These are phyloP conservation scores for Russula lepida DNA, from an alignment of 768 basidiomycete species.

Conservation along the genomic window DNA sequence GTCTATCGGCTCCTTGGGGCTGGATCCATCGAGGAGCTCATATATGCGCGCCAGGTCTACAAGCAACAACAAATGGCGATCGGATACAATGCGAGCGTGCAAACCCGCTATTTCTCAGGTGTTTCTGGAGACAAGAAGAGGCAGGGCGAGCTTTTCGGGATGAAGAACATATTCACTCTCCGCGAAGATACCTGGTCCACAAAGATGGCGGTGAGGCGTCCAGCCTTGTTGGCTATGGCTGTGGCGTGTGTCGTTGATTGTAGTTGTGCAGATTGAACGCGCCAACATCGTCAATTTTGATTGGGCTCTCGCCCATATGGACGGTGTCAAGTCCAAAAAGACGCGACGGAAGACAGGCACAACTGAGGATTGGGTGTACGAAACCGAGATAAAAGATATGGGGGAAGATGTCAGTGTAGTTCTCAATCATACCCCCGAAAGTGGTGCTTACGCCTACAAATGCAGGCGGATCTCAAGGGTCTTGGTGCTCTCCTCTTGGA, in stretches of 20 bases:
- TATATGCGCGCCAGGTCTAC: slow-evolving; percentile 84
- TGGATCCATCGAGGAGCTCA: slow-evolving; percentile 80
- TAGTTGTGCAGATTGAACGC: slow-evolving; percentile 54
- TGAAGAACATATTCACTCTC: slow-evolving; percentile 77
- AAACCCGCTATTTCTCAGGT: slow-evolving; percentile 78
- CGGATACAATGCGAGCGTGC: slow-evolving; percentile 74
- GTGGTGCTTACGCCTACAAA: neutral
- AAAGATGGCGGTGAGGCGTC: slow-evolving; percentile 54
- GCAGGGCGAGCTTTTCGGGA: slow-evolving; percentile 79
- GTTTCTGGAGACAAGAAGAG: slow-evolving; percentile 68
- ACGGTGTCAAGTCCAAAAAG: slow-evolving; percentile 28
- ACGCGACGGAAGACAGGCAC: slow-evolving; percentile 25
- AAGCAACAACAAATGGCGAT: slow-evolving; percentile 94
- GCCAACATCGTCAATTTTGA: slow-evolving; percentile 68
- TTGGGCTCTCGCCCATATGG: slow-evolving; percentile 70
- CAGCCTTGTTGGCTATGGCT: neutral
- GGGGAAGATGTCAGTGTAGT: slow-evolving; percentile 24
- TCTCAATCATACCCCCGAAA: neutral
- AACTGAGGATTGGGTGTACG: slow-evolving; percentile 35
- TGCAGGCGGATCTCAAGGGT: slow-evolving; percentile 42
- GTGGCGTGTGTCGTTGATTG: neutral
- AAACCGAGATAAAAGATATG: slow-evolving; percentile 38
- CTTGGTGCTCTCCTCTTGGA: slow-evolving; percentile 46
- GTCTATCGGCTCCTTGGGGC: slow-evolving; percentile 81
- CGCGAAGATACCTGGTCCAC: slow-evolving; percentile 64